Evolutionary conservation across 2,329 filamentous ascomycete species (phyloP).

Genomic region (Paraphaeosphaeria sporulosa): DNA sequence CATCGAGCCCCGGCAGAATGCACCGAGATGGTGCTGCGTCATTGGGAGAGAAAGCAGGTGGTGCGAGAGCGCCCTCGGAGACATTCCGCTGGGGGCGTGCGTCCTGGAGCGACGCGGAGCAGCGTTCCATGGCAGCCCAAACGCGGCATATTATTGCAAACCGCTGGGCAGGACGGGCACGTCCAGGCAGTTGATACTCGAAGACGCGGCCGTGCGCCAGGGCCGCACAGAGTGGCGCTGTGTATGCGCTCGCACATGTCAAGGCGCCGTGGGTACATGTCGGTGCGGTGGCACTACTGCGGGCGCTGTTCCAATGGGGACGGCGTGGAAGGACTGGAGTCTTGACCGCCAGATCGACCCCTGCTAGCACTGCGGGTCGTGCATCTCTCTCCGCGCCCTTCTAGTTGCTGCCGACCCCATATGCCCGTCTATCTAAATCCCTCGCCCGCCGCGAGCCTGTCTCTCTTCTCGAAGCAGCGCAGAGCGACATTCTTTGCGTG

Average conservation of each 20-base stretch:
- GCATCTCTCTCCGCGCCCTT: conserved; percentile 25
- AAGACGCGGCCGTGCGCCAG: too few species aligned
- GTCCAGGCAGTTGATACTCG: too few species aligned
- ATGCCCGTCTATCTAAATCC: conserved; percentile 30
- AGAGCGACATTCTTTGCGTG: not conserved
- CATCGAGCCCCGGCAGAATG: conserved; percentile 12
- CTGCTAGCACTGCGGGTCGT: conserved; percentile 21
- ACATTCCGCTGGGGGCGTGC: conserved; percentile 5
- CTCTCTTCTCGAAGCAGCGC: not conserved
- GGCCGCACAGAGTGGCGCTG: not conserved
- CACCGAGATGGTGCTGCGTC: conserved; percentile 17
- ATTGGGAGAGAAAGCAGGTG: conserved; percentile 24
- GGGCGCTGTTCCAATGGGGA: too few species aligned
- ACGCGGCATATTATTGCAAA: not conserved
- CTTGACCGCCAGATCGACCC: conserved; percentile 13
- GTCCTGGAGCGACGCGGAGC: not conserved
- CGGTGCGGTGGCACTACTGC: too few species aligned
- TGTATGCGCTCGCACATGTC: conserved; percentile 9
- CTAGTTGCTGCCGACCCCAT: conserved; percentile 29
- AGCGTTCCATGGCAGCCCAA: not conserved
- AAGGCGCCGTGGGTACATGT: conserved; percentile 1
- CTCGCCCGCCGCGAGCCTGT: conserved; percentile 25
- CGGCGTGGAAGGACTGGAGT: too few species aligned
- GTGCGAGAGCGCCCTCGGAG: conserved; percentile 21
- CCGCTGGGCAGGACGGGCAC: not conserved